Evolutionary conservation across 2,329 filamentous ascomycete genomes (phyloP), one percentile per base, ranked within the genome.

Genomic region (Claviceps lovelessii): DNA sequence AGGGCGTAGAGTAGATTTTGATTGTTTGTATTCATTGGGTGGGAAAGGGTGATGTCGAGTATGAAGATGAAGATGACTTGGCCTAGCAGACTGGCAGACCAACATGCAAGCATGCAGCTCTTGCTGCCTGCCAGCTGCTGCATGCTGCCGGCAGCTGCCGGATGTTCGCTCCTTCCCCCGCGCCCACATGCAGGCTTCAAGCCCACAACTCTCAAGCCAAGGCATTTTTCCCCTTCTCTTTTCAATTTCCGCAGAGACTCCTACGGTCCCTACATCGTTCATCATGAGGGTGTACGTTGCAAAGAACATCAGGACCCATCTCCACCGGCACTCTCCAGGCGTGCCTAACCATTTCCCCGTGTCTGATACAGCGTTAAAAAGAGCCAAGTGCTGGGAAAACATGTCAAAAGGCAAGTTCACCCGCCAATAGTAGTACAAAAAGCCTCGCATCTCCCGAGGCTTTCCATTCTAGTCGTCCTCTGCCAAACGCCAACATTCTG

Each of bases 401-500:
- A 52, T 11, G 39, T 19, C 13, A 23, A 45, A 50, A 31, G 23
- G 33, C 48, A 17, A 35, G 11, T 28, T 5, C 5, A 39, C 23
- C 46, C 33, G 37, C 41, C 33, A 19, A 45, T 23, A 44, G 8
- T 55, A 13, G 46, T 58, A 56, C 57, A 55, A 50, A 28, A 44
- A 29, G 2, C 17, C 17, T 13, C 6, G 5, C 19, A 17, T 23
- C 31, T 9, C 10, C 5, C 46, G 6, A 33, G 31, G 9, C 49
- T 19, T 49, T 11, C 35, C 23, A 23, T 45, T 37, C 41, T 39
- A 41, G 29, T 23, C 17, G 13, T 53, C 47, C 28, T 51, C 44
- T 47, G 42, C 55, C 29, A 9, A 57, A 58, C 57, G 57, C 57
- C 57, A 19, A 11, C 51, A 44, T 9, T 49, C 51, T 55, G 29